Base-by-base conservation (phyloP, 2,329 filamentous ascomycete species). In the Apiospora koreana region DNA sequence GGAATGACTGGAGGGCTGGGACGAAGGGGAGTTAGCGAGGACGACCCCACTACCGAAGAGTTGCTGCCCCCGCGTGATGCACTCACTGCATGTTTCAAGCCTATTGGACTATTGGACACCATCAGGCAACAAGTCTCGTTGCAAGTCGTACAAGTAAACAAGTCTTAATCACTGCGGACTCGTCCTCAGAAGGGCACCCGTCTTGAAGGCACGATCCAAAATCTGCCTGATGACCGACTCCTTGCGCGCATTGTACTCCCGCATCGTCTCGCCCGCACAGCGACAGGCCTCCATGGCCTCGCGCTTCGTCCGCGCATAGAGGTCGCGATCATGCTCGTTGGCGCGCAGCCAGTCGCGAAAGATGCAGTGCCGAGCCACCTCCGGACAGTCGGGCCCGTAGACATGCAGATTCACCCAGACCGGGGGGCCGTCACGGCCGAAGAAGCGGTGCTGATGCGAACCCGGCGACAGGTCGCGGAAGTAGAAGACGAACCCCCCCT, bases 381-480 rank as follows among this genome's bases (percentile, higher is more conserved):
- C 85, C 0, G 83, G 78, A 31, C 77, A 82, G 1, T 80, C 79
- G 1, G 81, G 80, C 0, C 83, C 82, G 73, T 80, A 88, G 45
- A 88, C 83, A 72, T 88, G 86, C 68, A 88, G 62, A 72, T 87
- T 87, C 74, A 85, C 66, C 43, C 85, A 84, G 72, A 87, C 25
- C 8, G 65, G 86, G 48, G 81, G 76, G 70, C 86, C 78, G 84
- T 79, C 76, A 28, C 75, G 74, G 21, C 75, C 76, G 70, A 87
- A 85, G 72, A 86, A 83, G 42, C 86, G 84, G 73, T 88, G 86
- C 48, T 82, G 76, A n/a, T 66, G 25, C 64, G 38, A 10, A 0
- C 3, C 18, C 31, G 31, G 54, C 71, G 86, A 79, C 85, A 85
- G 87, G 76, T 88, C 84, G 23, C 86, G 81, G 0, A 80, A 18